phyloP scores from a whole-genome alignment of 345 rosid genomes.

The Moricandia arvensis region DNA sequence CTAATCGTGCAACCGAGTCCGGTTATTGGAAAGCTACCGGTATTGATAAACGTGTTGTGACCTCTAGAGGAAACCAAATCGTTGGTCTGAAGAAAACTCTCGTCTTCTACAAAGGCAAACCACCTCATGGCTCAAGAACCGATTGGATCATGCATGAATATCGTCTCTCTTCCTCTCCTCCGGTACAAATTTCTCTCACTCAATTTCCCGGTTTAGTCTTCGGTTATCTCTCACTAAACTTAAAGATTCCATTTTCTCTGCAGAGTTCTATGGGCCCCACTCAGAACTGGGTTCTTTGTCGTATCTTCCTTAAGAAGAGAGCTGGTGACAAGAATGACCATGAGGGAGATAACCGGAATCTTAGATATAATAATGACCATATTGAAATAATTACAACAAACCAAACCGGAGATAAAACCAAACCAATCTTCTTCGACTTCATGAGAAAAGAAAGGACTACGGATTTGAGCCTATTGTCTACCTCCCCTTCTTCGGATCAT shows the following conservation, averaged over 20 bases:
- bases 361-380: slow-evolving; percentile 35
- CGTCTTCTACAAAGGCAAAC: slow-evolving; percentile 93
- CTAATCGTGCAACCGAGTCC: slow-evolving; percentile 77
- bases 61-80: slow-evolving; percentile 54
- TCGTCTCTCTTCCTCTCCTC: slow-evolving; percentile 51
- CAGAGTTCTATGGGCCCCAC: slow-evolving; percentile 41
- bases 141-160: slow-evolving; percentile 99
- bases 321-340: slow-evolving; percentile 39
- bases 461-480: slow-evolving; percentile 62
- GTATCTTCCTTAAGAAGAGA: slow-evolving; percentile 88
- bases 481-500: slow-evolving; percentile 52
- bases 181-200: slow-evolving; percentile 18
- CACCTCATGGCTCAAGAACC: slow-evolving; percentile 78
- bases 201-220: neutral
- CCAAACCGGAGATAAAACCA: slow-evolving; percentile 16
- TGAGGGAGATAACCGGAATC: too few species aligned
- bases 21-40: slow-evolving; percentile 99
- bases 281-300: slow-evolving; percentile 90
- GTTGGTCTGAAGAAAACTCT: slow-evolving; percentile 97
- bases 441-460: slow-evolving; percentile 51
- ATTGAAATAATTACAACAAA: slow-evolving; percentile 17
- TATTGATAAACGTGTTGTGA: slow-evolving; percentile 69
- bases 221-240: slow-evolving; percentile 7
- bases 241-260: neutral
- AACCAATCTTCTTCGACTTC: slow-evolving; percentile 73